These are phyloP conservation scores for Uromyces viciae-fabae DNA, from an alignment of 1,284 basidiomycete genomes.

Conservation along the genomic window DNA sequence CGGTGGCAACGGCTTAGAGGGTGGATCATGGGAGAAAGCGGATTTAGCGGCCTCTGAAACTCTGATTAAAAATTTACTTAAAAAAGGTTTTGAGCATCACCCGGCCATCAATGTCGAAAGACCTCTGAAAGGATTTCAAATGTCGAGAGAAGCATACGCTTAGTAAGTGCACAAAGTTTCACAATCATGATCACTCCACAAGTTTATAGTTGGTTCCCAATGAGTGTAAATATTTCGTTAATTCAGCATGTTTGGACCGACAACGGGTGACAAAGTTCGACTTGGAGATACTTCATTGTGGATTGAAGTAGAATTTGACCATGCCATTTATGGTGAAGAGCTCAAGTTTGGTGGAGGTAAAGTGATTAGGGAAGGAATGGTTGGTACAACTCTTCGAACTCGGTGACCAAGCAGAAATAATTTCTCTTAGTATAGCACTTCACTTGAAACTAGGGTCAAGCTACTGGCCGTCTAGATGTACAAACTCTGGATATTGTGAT, in stretches of 20 bases:
- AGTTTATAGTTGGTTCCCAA: not conserved
- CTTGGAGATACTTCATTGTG: conserved; percentile 86
- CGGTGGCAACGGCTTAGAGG: conserved; percentile 68
- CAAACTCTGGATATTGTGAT: conserved; percentile 85
- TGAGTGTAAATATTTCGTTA: not conserved
- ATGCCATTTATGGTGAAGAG: conserved; percentile 83
- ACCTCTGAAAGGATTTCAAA: conserved; percentile 49
- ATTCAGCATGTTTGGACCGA: conserved; percentile 84
- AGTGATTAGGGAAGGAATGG: conserved; percentile 87
- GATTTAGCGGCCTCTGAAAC: conserved; percentile 61
- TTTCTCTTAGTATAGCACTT: conserved; percentile 44
- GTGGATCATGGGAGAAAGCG: conserved; percentile 59
- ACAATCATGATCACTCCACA: not conserved
- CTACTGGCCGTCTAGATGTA: conserved; percentile 66
- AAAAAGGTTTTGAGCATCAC: conserved; percentile 54
- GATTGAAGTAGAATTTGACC: conserved; percentile 86
- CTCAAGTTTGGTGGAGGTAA: conserved; percentile 97
- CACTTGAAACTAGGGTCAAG: conserved; percentile 64
- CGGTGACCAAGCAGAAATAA: not conserved
- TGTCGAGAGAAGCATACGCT: conserved; percentile 61
- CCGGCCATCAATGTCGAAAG: conserved; percentile 50
- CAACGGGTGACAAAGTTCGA: conserved; percentile 79
- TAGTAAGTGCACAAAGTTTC: not conserved
- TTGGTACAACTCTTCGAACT: not conserved
- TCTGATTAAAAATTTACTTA: conserved; percentile 62